phyloP scores from a whole-genome alignment of 1,139 yeast genomes.

The Tardiomyces depauwii region DNA sequence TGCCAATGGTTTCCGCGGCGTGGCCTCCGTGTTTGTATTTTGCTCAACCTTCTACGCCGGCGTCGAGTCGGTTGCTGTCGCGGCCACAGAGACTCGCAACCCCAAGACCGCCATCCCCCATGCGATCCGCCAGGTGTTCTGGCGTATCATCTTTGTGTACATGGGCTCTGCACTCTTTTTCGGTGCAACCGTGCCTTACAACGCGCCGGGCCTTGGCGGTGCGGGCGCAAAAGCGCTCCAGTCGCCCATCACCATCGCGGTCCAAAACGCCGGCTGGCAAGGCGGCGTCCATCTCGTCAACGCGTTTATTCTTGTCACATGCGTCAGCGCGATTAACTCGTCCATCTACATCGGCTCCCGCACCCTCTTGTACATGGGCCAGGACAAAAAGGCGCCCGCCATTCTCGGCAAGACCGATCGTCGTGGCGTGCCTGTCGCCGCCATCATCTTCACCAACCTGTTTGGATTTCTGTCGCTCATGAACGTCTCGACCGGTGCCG shows the following conservation, averaged over 20 bases:
- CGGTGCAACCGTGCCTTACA: slow-evolving; percentile 72
- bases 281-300: slow-evolving; percentile 67
- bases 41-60: slow-evolving; percentile 63
- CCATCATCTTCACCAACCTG: slow-evolving; percentile 33
- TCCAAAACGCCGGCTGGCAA: slow-evolving; percentile 52
- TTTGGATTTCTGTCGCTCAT: slow-evolving; percentile 47
- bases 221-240: slow-evolving; percentile 36
- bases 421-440: slow-evolving; percentile 50
- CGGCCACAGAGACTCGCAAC: slow-evolving; percentile 80
- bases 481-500: slow-evolving; percentile 53
- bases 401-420: slow-evolving; percentile 43
- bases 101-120: slow-evolving; percentile 76
- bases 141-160: slow-evolving; percentile 72
- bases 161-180: slow-evolving; percentile 69
- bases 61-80: slow-evolving; percentile 76
- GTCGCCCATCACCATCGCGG: slow-evolving; percentile 71
- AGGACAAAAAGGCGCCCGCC: slow-evolving; percentile 51
- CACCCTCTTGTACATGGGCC: slow-evolving; percentile 47
- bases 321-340: slow-evolving; percentile 64
- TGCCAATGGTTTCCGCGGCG: slow-evolving; percentile 51
- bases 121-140: slow-evolving; percentile 73
- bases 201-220: slow-evolving; percentile 39
- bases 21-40: slow-evolving; percentile 59
- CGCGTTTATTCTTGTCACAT: slow-evolving; percentile 60
- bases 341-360: slow-evolving; percentile 54